These are phyloP conservation scores for Trichoderma sp. DNA, from an alignment of 2,329 filamentous ascomycete genomes.

Conservation along the genomic window DNA sequence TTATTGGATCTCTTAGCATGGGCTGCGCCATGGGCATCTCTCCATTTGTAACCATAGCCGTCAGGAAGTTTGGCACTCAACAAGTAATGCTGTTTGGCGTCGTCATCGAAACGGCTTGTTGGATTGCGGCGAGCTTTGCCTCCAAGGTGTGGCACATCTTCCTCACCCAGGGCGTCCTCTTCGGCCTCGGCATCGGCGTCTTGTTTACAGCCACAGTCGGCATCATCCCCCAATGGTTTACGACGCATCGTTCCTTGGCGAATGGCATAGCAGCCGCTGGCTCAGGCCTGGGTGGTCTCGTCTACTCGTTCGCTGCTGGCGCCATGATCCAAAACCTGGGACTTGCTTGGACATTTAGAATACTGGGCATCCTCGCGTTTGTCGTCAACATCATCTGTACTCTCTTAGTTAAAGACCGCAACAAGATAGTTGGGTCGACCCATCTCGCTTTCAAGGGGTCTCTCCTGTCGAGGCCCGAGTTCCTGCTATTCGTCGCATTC, in stretches of 20 bases:
- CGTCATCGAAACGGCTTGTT: constrained; percentile 61
- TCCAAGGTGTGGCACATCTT: constrained; percentile 73
- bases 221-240: constrained; percentile 75
- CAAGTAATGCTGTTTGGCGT: constrained; percentile 65
- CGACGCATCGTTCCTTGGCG: constrained; percentile 65
- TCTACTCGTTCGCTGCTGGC: constrained; percentile 67
- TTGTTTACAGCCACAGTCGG: constrained; percentile 69
- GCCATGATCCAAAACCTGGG: constrained; percentile 67
- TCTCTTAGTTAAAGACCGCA: constrained; percentile 68
- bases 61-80: constrained; percentile 63
- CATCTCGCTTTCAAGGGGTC: constrained; percentile 66
- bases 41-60: constrained; percentile 64
- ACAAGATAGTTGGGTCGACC: constrained; percentile 67
- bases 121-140: constrained; percentile 72
- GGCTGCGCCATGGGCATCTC: constrained; percentile 63
- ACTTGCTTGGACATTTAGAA: constrained; percentile 66
- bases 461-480: constrained; percentile 64
- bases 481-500: constrained; percentile 65
- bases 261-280: constrained; percentile 70
- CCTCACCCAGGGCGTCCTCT: constrained; percentile 71
- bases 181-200: constrained; percentile 78
- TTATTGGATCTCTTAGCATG: constrained; percentile 59
- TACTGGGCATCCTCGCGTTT: constrained; percentile 64
- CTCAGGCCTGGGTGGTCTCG: constrained; percentile 71
- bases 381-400: constrained; percentile 65